Conservation (phyloP, 352 stramenopile species). For the Phytophthora constricta region DNA sequence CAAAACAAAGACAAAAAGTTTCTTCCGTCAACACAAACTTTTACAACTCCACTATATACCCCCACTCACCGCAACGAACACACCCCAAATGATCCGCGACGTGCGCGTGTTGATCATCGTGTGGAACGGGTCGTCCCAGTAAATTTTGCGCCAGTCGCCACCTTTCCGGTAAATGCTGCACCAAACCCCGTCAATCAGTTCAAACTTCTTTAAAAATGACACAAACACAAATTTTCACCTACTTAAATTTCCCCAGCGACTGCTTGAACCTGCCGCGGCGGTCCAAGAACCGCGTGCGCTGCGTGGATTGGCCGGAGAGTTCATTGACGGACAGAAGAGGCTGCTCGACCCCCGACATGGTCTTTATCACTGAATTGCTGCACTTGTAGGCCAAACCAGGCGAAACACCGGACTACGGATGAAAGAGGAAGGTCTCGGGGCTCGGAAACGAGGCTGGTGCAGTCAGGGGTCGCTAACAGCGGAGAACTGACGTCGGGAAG, state of each 20-base stretch:
- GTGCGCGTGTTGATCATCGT: conserved; percentile 89
- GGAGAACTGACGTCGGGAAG: too few relatives aligned
- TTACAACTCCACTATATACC: not conserved
- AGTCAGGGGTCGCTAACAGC: too few relatives aligned
- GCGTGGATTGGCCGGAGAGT: conserved; percentile 5
- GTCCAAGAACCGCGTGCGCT: conserved; percentile 61
- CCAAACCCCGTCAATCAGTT: conserved; percentile 10
- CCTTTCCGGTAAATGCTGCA: conserved; percentile 68
- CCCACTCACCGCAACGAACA: conserved; percentile 69
- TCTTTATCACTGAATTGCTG: not conserved
- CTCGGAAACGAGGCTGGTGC: too few relatives aligned
- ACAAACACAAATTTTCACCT: conserved; percentile 26
- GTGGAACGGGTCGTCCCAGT: conserved; percentile 88
- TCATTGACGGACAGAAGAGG: conserved; percentile 41
- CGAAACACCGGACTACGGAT: too few relatives aligned
- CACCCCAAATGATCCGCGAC: conserved; percentile 77
- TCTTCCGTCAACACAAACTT: conserved; percentile 4
- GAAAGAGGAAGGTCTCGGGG: too few relatives aligned
- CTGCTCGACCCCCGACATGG: conserved; percentile 43
- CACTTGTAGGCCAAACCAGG: too few relatives aligned
- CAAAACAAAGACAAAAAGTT: not conserved
- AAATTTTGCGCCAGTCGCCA: conserved; percentile 84
- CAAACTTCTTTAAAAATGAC: conserved; percentile 2
- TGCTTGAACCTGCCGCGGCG: conserved; percentile 70
- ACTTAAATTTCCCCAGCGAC: conserved; percentile 78